Evolutionary conservation across 2,329 filamentous ascomycete species (phyloP).

Genomic region (Diaporthe ilicicola): DNA sequence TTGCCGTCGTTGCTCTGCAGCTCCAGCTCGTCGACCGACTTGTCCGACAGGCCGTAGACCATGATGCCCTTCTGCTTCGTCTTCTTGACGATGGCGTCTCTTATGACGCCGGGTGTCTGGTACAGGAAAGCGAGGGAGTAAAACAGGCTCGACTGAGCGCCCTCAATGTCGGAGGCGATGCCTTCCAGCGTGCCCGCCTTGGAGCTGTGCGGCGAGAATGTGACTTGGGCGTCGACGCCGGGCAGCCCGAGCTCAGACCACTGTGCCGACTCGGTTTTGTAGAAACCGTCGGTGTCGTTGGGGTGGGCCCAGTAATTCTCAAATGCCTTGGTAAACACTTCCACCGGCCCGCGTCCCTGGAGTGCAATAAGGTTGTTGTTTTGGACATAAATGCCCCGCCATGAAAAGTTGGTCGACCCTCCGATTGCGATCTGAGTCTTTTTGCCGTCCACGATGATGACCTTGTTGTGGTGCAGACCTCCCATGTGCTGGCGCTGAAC

Average conservation of each 20-base stretch:
- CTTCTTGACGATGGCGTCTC: conserved; percentile 35
- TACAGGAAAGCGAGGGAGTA: conserved; percentile 39
- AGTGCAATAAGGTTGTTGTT: conserved; percentile 36
- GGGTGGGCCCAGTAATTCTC: conserved; percentile 36
- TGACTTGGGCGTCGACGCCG: conserved; percentile 35
- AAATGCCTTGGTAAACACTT: conserved; percentile 34
- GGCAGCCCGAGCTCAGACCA: conserved; percentile 35
- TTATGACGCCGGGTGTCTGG: conserved; percentile 42
- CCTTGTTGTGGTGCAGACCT: conserved; percentile 36
- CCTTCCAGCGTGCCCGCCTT: conserved; percentile 33
- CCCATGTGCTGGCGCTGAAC: conserved; percentile 38
- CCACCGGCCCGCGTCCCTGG: conserved; percentile 32
- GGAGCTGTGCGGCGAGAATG: conserved; percentile 37
- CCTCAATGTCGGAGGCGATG: conserved; percentile 45
- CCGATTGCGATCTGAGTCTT: conserved; percentile 36
- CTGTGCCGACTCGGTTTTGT: conserved; percentile 33
- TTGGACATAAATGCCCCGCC: conserved; percentile 36
- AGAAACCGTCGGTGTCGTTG: conserved; percentile 34
- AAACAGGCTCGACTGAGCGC: conserved; percentile 41
- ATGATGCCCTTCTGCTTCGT: conserved; percentile 34
- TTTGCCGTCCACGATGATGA: conserved; percentile 34
- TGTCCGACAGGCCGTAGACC: conserved; percentile 38
- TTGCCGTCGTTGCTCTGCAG: conserved; percentile 34
- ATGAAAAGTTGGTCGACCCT: conserved; percentile 36
- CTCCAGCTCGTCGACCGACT: conserved; percentile 35